Base-by-base conservation (phyloP, 2,329 filamentous ascomycete genomes). In the Teratosphaeria viscida region DNA sequence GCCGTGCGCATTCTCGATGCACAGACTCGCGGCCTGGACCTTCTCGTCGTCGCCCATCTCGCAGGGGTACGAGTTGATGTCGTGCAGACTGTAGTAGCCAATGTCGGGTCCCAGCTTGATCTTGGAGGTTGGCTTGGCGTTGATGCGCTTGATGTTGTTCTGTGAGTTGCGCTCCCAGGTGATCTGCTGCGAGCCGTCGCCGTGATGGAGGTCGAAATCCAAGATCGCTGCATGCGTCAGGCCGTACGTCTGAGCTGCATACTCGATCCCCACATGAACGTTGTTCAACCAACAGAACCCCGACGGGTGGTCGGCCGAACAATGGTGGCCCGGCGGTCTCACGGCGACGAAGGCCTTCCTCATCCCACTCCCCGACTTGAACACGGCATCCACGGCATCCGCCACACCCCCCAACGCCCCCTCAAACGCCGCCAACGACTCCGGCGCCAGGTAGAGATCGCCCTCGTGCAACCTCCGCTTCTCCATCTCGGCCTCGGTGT, bases 251-350 rank as follows among this genome's bases (percentile, higher is more conserved):
- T 92, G 84, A 23, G 90, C 86, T 11, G 87, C 92, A 72, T 99
- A 89, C 73, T 95, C 89, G 64, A 99, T 96, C 0, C 92, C 94
- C 26, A 99, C 90, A 70, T 97, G 92, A 0, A 99, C 91, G 71
- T 99, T 99, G 74, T 99, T 99, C 56, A 99, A 77, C 92, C 94
- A 99, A 76, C 94, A 99, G 71, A 99, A 99, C 0, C 94, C 94
- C 2, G 92, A 96, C 0, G 94, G 94, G 67, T 88, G 87, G 56
- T 88, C 84, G 3, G 90, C 85, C 2, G 92, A 96, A 75, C 94
- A 99, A 71, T 99, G 94, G 71, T 99, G 94, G 0, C 94, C 94
- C 0, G 94, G 94, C 4, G 94, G 94, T 35, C 94, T 85, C 56
- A 97, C 88, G 32, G 88, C 92, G 56, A 97, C 90, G 72, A 99